Evolutionary conservation across 2,329 filamentous ascomycete species (phyloP).

Genomic region (Cladosporium velox): DNA sequence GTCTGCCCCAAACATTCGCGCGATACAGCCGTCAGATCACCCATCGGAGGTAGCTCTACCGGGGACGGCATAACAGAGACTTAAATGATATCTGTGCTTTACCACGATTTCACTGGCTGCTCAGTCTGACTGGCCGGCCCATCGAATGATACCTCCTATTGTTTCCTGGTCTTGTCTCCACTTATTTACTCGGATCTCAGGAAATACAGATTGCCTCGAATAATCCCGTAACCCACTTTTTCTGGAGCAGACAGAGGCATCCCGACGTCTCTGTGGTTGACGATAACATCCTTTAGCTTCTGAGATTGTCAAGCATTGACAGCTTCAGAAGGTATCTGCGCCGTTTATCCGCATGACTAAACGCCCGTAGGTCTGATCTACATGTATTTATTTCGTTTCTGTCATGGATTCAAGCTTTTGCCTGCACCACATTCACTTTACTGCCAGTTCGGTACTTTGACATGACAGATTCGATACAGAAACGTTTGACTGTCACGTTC

Average conservation of each 20-base stretch:
- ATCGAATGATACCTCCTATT: background rate
- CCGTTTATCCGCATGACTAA: background rate
- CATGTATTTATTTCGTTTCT: background rate
- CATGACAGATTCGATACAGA: constrained; percentile 8
- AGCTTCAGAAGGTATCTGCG: background rate
- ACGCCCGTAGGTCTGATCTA: background rate
- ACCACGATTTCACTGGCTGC: background rate
- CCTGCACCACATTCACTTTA: background rate
- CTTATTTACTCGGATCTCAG: background rate
- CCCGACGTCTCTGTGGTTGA: background rate
- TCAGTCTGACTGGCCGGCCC: background rate
- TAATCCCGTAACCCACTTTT: background rate
- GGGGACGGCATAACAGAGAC: background rate
- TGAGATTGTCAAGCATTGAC: background rate
- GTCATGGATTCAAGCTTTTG: background rate
- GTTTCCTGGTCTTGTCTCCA: background rate
- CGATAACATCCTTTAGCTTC: background rate
- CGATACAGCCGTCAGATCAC: background rate
- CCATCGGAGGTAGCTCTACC: background rate
- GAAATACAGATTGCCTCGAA: background rate
- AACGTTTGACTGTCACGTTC: constrained; percentile 16
- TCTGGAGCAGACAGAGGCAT: background rate
- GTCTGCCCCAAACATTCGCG: background rate
- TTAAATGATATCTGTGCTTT: background rate
- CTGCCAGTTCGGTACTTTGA: background rate